Conservation (phyloP, 2,329 filamentous ascomycete genomes). For the Trichoderma sp. region DNA sequence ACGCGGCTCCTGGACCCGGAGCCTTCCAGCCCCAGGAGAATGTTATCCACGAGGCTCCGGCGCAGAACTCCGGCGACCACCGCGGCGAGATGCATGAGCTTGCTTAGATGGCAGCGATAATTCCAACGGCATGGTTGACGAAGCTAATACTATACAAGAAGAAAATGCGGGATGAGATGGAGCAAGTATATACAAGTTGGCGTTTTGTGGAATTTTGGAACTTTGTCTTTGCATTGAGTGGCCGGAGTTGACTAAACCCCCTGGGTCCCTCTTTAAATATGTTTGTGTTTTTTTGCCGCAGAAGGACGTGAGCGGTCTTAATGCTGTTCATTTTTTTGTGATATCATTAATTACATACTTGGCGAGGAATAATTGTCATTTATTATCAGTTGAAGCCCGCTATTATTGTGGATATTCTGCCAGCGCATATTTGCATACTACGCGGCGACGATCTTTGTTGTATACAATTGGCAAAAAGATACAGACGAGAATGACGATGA, state of each 20-base stretch:
- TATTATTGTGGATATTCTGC: background rate
- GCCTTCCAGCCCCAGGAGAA: constrained; percentile 29
- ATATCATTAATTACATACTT: background rate
- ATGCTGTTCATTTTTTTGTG: background rate
- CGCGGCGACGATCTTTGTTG: background rate
- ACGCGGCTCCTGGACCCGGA: constrained; percentile 24
- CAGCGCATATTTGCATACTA: background rate
- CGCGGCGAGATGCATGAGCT: constrained; percentile 46
- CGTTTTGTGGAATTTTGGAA: constrained; percentile 5
- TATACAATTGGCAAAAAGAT: background rate
- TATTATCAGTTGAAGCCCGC: background rate
- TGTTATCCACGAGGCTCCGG: constrained; percentile 43
- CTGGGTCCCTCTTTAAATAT: background rate
- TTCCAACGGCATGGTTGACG: background rate
- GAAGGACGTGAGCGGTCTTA: background rate
- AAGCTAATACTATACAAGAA: background rate
- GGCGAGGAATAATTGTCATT: background rate
- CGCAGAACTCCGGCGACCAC: constrained; percentile 38
- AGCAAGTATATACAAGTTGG: constrained; percentile 5
- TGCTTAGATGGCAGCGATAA: constrained; percentile 27
- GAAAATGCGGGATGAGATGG: background rate
- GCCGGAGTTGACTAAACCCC: constrained; percentile 13
- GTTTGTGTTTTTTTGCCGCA: background rate
- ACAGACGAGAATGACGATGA: background rate
- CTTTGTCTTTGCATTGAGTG: constrained; percentile 10